Conservation (phyloP, 2,329 filamentous ascomycete genomes). For the Colletotrichum gloeosporioides region DNA sequence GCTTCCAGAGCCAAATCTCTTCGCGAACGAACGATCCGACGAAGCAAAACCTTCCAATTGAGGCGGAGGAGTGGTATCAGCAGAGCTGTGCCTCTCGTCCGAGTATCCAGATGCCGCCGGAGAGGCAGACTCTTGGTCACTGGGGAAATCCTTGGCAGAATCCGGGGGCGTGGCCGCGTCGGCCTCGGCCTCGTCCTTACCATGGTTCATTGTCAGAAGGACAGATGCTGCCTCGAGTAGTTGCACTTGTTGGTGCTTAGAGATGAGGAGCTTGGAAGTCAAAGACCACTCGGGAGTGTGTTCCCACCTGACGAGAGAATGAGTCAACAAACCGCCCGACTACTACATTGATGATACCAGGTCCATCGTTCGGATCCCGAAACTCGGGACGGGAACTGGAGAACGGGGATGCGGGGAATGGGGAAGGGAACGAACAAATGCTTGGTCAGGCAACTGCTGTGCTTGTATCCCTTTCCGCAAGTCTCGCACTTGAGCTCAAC, state of each 20-base stretch:
- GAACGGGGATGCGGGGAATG: slow-evolving; percentile 46
- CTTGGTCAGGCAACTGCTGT: slow-evolving; percentile 99
- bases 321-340: slow-evolving; percentile 25
- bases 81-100: slow-evolving; percentile 80
- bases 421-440: slow-evolving; percentile 92
- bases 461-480: slow-evolving; percentile 99
- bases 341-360: background rate
- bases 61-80: slow-evolving; percentile 91
- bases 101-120: slow-evolving; percentile 83
- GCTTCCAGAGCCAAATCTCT: slow-evolving; percentile 63
- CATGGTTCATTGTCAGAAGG: slow-evolving; percentile 82
- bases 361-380: slow-evolving; percentile 32
- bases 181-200: slow-evolving; percentile 49
- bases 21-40: slow-evolving; percentile 53
- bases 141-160: slow-evolving; percentile 71
- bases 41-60: slow-evolving; percentile 68
- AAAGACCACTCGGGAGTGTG: slow-evolving; percentile 98
- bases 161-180: slow-evolving; percentile 67
- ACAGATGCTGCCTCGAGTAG: slow-evolving; percentile 97
- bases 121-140: slow-evolving; percentile 80
- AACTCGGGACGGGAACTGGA: background rate
- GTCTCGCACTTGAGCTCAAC: slow-evolving; percentile 94
- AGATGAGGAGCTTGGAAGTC: slow-evolving; percentile 97
- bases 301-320: slow-evolving; percentile 80
- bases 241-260: slow-evolving; percentile 99